Base-by-base conservation (phyloP, 257 asterid genomes). In the Eucommia ulmoides region DNA sequence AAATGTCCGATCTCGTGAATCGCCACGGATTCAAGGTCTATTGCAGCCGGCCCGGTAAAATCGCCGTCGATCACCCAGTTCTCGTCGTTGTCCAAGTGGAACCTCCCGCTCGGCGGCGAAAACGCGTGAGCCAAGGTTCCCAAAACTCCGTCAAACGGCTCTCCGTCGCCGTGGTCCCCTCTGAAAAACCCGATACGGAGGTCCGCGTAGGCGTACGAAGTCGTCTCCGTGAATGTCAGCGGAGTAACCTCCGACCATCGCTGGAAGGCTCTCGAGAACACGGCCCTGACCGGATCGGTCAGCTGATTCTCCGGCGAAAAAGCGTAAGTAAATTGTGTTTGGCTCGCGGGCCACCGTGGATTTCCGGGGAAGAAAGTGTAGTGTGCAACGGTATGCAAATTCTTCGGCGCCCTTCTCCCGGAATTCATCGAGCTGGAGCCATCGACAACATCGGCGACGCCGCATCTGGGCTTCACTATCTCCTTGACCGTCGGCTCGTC, bases 111-210 rank as follows among this genome's bases (percentile, higher is more conserved):
- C 15, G 97, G 82, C 45, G 97, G 97, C 22, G 97, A 65, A 21
- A 83, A 87, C 56, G 97, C 94, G 74, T 87, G 94, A 7, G 93
- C 97, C 50, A 87, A 54, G 24, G 93, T 78, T 17, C 97, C 97
- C 67, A 87, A 12, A 0, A 75, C 75, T 7, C 94, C 97, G 72
- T 83, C 97, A 45, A 87, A 87, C 55, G 94, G 73, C 65, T 87
- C 97, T 1, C 91, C 97, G 53, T 87, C 97, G 8, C 83, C 80
- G 80, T 87, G 97, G 20, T 83, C 94, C 0, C 91, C 93, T 1
- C 50, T 53, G 49, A 68, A 87, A 49, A 83, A 73, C 3, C 84
- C 94, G 12, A 87, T 74, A 53, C 41, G 53, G 8, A 87, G 69
- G 35, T 87, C 93, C 38, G 94, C 94, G 0, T 33, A 0, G 1